Base-by-base conservation (phyloP, 2,329 filamentous ascomycete species). In the Pseudogymnoascus sp. region DNA sequence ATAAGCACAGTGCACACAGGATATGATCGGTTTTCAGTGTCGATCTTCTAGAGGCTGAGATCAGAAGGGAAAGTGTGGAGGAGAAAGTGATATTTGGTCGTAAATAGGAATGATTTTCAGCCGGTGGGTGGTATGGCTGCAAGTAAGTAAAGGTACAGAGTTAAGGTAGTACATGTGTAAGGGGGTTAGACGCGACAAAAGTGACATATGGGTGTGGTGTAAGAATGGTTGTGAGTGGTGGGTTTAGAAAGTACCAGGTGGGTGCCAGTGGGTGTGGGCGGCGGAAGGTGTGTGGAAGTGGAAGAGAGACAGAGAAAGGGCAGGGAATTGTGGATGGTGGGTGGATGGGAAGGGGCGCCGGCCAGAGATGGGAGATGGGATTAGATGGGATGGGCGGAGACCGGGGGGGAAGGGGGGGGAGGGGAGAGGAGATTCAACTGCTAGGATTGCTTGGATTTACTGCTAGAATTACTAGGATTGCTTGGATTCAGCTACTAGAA, bases 61-160 rank as follows among this genome's bases (percentile, higher is more conserved):
- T 54, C 26, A 54, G 47, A 54, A 54, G 47, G 47, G 47, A 54
- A n/a, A 54, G 26, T 34, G 26, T 54, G 26, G 47, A 54, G 47
- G 47, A 54, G 47, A 54, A 54, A 54, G 47, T 54, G 47, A 54
- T 54, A 34, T 54, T 31, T n/a, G 26, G 47, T 34, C 47, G 47
- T 54, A 18, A 54, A 54, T 54, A 54, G 47, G 47, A 54, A 54
- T 54, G 47, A 54, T 54, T 54, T 54, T 31, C 47, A 34, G 47
- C 47, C 8, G 21, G 23, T 51, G 42, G 40, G 40, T 16, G 45
- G 45, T 51, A 40, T 29, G 45, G 45, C 47, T 51, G 45, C 45
- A 51, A 26, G 45, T 29, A 54, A 47, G 42, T 23, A 23, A 54
- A 31, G 23, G 47, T 47, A 31, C 18, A 8, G 3, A 31, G 42